Evolutionary conservation across 2,329 filamentous ascomycete species (phyloP), one percentile per base, ranked within the genome.

Genomic region (Penicillium sp.): DNA sequence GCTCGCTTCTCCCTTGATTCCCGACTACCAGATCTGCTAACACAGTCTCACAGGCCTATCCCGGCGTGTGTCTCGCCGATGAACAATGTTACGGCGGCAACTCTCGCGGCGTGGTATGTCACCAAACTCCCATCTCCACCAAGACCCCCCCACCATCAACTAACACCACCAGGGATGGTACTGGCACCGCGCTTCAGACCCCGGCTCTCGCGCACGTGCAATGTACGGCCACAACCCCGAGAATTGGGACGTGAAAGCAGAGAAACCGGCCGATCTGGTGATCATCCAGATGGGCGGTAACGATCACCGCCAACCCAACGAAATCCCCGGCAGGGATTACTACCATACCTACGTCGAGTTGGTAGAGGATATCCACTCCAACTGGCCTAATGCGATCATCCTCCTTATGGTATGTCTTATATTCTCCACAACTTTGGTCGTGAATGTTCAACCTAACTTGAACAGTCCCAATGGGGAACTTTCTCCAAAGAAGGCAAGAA

Each of bases 141-240:
- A 2, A 1, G 3, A n/a, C n/a, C 38, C 5, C 7, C 2, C 7
- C 2, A 32, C 29, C 24, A 31, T 11, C 38, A 20, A 53, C 58
- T 65, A 53, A 65, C 18, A 11, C 7, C 8, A 24, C 29, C 62
- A 73, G 61, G 73, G 75, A 26, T 80, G 82, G 62, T 83, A 85
- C 67, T 86, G 81, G 82, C 81, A 81, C 61, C 81, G 80, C 48
- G 81, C 82, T 0, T 79, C 78, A 0, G 83, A 86, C 62, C 83
- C 80, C 0, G 78, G 78, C 56, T 73, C 70, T 61, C 76, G 81
- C 13, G 80, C 79, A 0, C 57, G 65, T 4, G 60, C 74, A 5
- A 72, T 79, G n/a, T 81, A 78, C 64, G 76, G 66, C 45, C 49
- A 62, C 32, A 61, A 66, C 29, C 69, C 72, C 0, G 72, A 76